A percentile compares a stretch with the other conserved stretches of the same genome.
These are phyloP conservation scores for Wickerhamiella sergipiensis DNA, from an alignment of 805 yeast genomes.

Conservation along the genomic window DNA sequence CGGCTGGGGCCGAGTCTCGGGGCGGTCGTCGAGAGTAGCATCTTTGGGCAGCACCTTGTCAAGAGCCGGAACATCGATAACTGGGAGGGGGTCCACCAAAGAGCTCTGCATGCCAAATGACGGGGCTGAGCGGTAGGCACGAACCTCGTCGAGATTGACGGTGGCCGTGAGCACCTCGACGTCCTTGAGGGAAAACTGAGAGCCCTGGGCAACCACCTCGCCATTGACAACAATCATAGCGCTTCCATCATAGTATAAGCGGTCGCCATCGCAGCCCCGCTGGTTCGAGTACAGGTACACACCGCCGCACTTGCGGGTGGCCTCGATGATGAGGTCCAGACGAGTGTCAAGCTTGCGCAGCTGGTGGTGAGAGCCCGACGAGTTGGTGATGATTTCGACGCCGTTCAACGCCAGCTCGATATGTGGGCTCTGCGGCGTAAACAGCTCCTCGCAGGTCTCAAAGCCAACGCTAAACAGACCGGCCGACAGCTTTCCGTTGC, in stretches of 20 bases:
- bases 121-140: conserved; percentile 57
- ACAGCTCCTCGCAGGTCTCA: conserved; percentile 95
- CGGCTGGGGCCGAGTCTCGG: conserved; percentile 30
- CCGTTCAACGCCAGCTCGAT: conserved; percentile 87
- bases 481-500: conserved; percentile 81
- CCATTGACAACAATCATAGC: conserved; percentile 92
- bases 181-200: conserved; percentile 78
- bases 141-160: conserved; percentile 80
- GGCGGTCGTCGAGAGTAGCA: not conserved
- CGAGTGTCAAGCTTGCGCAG: conserved; percentile 78
- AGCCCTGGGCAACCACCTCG: conserved; percentile 78
- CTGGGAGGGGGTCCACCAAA: not conserved
- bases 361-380: conserved; percentile 97
- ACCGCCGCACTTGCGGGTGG: conserved; percentile 95
- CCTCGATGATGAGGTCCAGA: conserved; percentile 72
- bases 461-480: conserved; percentile 86
- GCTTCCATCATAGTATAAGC: conserved; percentile 94
- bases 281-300: conserved; percentile 88
- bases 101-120: conserved; percentile 66
- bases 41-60: not conserved
- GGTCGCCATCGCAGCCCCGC: conserved; percentile 96
- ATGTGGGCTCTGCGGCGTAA: conserved; percentile 94
- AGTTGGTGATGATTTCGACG: conserved; percentile 91
- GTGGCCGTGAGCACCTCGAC: conserved; percentile 96
- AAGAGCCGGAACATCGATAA: not conserved